phyloP scores from a whole-genome alignment of 371 early-diverging fungal species.

The Dichotomocladium elegans region DNA sequence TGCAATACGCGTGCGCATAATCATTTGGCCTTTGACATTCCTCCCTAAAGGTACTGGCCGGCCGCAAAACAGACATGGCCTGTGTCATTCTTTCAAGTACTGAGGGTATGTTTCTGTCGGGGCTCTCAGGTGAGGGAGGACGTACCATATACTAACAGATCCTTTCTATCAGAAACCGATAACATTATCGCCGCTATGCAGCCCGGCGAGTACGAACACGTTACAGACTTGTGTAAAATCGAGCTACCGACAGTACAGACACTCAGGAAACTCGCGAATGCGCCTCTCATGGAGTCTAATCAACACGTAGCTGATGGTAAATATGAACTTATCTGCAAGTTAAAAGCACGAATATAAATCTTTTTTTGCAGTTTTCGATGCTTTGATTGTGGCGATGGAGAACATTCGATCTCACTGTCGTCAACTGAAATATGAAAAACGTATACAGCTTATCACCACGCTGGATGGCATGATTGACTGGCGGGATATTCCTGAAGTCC shows the following conservation, averaged over 20 bases:
- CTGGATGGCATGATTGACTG: constrained; percentile 47
- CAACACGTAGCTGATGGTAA: constrained; percentile 33
- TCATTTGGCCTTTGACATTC: background rate
- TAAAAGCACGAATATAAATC: background rate
- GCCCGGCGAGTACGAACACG: constrained; percentile 32
- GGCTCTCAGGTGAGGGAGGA: background rate
- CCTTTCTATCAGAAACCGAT: constrained; percentile 21
- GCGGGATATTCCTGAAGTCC: constrained; percentile 41
- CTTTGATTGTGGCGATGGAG: constrained; percentile 58
- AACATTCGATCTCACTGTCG: constrained; percentile 55
- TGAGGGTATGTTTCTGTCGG: constrained; percentile 18
- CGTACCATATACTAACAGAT: background rate
- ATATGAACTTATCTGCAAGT: background rate
- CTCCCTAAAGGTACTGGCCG: constrained; percentile 20
- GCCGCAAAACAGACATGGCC: constrained; percentile 36
- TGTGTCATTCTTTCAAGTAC: constrained; percentile 35
- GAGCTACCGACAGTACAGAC: constrained; percentile 15
- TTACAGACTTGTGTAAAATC: constrained; percentile 14
- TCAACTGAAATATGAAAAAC: constrained; percentile 62
- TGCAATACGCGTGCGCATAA: constrained; percentile 32
- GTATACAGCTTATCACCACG: constrained; percentile 63
- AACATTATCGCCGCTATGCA: constrained; percentile 18
- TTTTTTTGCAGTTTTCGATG: constrained; percentile 63
- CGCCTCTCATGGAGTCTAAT: constrained; percentile 28
- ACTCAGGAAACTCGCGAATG: constrained; percentile 18